Evolutionary conservation across 2,329 filamentous ascomycete species (phyloP).

Genomic region (Trichoderma asperellum): DNA sequence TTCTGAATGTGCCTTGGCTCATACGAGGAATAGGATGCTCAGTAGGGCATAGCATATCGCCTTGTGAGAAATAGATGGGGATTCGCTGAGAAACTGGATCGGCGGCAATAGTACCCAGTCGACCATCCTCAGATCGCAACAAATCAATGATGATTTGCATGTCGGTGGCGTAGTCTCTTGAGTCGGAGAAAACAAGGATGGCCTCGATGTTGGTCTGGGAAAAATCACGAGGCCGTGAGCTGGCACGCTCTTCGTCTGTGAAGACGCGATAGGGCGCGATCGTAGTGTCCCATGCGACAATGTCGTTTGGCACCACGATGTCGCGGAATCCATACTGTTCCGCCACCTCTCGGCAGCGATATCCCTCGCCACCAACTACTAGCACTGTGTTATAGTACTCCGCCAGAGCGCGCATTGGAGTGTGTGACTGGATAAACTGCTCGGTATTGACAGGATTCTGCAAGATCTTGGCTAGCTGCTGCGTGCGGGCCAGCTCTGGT

Average conservation of each 20-base stretch:
- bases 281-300: slow-evolving; percentile 19
- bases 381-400: slow-evolving; percentile 18
- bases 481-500: slow-evolving; percentile 20
- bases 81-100: slow-evolving; percentile 21
- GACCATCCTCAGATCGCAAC: slow-evolving; percentile 15
- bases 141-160: slow-evolving; percentile 23
- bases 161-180: slow-evolving; percentile 22
- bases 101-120: neutral
- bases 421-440: slow-evolving; percentile 22
- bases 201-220: slow-evolving; percentile 12
- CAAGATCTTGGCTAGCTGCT: slow-evolving; percentile 19
- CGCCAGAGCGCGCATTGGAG: slow-evolving; percentile 20
- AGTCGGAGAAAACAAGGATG: slow-evolving; percentile 20
- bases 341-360: slow-evolving; percentile 19
- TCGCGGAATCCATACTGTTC: slow-evolving; percentile 22
- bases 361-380: slow-evolving; percentile 20
- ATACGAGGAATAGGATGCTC: slow-evolving; percentile 17
- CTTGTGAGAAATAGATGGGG: slow-evolving; percentile 21
- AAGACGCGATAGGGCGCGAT: slow-evolving; percentile 19
- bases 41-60: slow-evolving; percentile 17
- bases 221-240: slow-evolving; percentile 19
- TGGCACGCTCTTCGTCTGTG: slow-evolving; percentile 16
- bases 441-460: slow-evolving; percentile 22
- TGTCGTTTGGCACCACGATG: slow-evolving; percentile 20
- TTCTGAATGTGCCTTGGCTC: slow-evolving; percentile 22